phyloP scores from a whole-genome alignment of 2,329 filamentous ascomycete genomes.

The Phoma herbarum region DNA sequence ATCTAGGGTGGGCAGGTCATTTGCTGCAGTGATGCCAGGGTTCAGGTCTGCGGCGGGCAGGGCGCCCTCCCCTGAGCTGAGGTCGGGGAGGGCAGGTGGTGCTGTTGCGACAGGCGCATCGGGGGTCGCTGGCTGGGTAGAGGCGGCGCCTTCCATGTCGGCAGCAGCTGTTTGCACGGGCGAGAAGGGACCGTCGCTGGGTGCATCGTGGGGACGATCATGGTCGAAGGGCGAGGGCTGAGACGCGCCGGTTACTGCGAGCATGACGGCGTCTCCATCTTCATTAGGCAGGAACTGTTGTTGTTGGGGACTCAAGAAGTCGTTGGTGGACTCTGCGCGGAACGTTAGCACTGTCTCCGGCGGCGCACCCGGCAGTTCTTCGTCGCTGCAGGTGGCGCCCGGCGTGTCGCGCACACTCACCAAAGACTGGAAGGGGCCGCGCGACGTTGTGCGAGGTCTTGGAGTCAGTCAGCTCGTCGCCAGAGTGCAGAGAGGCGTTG shows the following conservation, averaged over 20 bases:
- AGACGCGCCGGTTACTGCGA: slow-evolving; percentile 37
- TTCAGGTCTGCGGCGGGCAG: slow-evolving; percentile 19
- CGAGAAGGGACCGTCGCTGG: slow-evolving; percentile 27
- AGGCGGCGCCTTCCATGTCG: slow-evolving; percentile 43
- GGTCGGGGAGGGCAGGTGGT: slow-evolving; percentile 20
- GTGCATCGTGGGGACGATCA: slow-evolving; percentile 38
- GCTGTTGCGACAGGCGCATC: slow-evolving; percentile 29
- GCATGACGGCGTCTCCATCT: slow-evolving; percentile 46
- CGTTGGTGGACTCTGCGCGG: slow-evolving; percentile 17
- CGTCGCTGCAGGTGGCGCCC: slow-evolving; percentile 3
- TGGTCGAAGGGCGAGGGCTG: slow-evolving; percentile 27
- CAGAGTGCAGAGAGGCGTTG: slow-evolving; percentile 2
- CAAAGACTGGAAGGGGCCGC: neutral
- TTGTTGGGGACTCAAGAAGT: slow-evolving; percentile 9
- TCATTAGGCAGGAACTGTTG: slow-evolving; percentile 20
- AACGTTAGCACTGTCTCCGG: slow-evolving; percentile 19
- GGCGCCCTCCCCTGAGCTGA: slow-evolving; percentile 9
- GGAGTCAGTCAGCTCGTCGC: neutral
- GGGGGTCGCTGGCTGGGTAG: slow-evolving; percentile 30
- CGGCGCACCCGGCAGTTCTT: slow-evolving; percentile 15
- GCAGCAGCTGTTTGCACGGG: slow-evolving; percentile 32
- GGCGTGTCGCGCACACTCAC: slow-evolving; percentile 20
- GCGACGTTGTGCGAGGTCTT: neutral
- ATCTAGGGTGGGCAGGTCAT: slow-evolving; percentile 29
- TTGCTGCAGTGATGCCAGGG: slow-evolving; percentile 13